phyloP scores from a whole-genome alignment of 108 stramenopile species.

The Cyclostephanos invisitatus region DNA sequence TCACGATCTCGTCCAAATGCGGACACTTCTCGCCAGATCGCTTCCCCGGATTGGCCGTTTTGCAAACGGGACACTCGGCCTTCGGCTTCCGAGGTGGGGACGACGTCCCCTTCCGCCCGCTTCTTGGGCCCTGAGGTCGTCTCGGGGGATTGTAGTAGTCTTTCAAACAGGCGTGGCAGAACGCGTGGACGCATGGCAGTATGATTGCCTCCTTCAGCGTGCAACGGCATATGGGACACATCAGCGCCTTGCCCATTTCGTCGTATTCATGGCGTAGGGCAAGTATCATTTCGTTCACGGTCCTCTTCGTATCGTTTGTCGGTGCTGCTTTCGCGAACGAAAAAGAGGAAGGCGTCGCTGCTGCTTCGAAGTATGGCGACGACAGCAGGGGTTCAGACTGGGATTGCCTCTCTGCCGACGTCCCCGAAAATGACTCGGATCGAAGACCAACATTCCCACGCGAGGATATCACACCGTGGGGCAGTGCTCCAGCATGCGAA shows the following conservation, averaged over 20 bases:
- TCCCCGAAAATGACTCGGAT: too few relatives aligned
- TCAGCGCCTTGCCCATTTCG: slow-evolving; percentile 30
- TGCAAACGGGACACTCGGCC: slow-evolving; percentile 65
- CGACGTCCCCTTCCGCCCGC: neutral
- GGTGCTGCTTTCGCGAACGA: neutral
- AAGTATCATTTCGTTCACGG: slow-evolving; percentile 3
- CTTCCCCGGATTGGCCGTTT: slow-evolving; percentile 42
- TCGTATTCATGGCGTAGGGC: slow-evolving; percentile 7
- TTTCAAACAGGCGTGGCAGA: slow-evolving; percentile 57
- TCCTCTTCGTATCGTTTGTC: neutral
- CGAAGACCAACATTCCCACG: too few relatives aligned
- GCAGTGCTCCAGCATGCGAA: too few relatives aligned
- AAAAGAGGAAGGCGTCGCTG: neutral
- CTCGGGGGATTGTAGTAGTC: slow-evolving; percentile 14
- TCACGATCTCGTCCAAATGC: slow-evolving; percentile 54
- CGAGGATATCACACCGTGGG: too few relatives aligned
- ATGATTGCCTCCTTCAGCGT: slow-evolving; percentile 37
- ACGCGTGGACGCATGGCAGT: slow-evolving; percentile 67
- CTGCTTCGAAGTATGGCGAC: neutral
- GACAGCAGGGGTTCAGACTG: too few relatives aligned
- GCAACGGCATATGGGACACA: slow-evolving; percentile 50
- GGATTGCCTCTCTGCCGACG: too few relatives aligned
- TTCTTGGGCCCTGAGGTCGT: neutral
- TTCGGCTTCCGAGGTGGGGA: neutral
- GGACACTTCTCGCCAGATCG: slow-evolving; percentile 24